Evolutionary conservation across 2,329 filamentous ascomycete genomes (phyloP).

Genomic region (Penicillium italicum): DNA sequence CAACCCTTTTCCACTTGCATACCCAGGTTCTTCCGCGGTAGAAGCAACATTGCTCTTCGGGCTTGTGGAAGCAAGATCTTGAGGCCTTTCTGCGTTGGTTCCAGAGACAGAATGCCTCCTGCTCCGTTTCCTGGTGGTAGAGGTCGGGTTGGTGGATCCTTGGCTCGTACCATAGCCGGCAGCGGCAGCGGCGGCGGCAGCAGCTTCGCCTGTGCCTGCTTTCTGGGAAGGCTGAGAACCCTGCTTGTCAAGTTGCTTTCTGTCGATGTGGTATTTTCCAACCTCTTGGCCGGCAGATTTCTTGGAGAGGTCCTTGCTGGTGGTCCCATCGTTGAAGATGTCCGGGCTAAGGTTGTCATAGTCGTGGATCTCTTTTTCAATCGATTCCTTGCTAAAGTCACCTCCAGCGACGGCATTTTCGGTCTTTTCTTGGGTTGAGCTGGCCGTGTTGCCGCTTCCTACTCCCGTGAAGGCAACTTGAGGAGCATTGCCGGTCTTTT

Average conservation of each 20-base stretch:
- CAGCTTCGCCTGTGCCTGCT: slow-evolving; percentile 1
- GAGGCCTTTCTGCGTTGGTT: background rate
- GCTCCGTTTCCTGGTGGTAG: background rate
- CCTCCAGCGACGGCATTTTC: background rate
- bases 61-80: background rate
- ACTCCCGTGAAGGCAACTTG: background rate
- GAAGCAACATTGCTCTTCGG: background rate
- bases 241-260: background rate
- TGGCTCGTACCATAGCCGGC: slow-evolving; percentile 6
- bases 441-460: background rate
- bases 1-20: background rate
- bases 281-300: background rate
- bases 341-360: slow-evolving; percentile 10
- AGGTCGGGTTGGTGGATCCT: background rate
- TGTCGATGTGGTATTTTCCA: slow-evolving; percentile 1
- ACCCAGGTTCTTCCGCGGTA: background rate
- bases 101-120: background rate
- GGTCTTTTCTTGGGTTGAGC: background rate
- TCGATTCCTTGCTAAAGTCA: background rate
- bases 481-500: background rate
- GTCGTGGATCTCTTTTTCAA: slow-evolving; percentile 15
- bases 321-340: slow-evolving; percentile 12
- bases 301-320: background rate
- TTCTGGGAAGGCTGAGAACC: background rate
- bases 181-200: background rate